Base-by-base conservation (phyloP, 192 early-diverging fungal genomes). In the Coemansia aciculifera region DNA sequence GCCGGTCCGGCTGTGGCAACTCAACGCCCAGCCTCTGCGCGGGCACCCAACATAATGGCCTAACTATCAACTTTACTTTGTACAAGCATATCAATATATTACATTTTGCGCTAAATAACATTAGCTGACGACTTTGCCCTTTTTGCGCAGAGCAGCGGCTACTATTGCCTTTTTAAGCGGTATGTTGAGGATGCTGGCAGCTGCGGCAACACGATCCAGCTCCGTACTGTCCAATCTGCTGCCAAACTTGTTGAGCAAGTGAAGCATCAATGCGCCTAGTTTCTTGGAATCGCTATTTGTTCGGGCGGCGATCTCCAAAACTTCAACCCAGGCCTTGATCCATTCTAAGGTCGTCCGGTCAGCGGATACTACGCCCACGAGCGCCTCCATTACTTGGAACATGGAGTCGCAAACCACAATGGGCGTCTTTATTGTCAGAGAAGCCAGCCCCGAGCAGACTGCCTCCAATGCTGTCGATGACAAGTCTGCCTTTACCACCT, bases 211-310 rank as follows among this genome's bases (percentile, higher is more conserved):
- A 13, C 57, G 64, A 4, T 74, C 71, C 40, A 77, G 62, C 5
- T 71, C 71, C 3, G 23, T 15, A 0, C 31, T 31, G 9, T 62
- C 67, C 31, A 77, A 56, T 10, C 37, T 37, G 17, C 51, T 13
- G 27, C 79, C 79, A 37, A 82, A 77, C 37, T 69, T 77, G 62
- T 82, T 82, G 24, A 77, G 72, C 51, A 77, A 71, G 19, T 71
- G 75, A 3, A 82, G 66, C 64, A 82, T 70, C 19, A 77, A 43
- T 0, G 74, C 72, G 31, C 68, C 62, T 6, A 82, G 72, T 29
- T 77, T 82, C 27, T 72, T 82, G 0, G 79, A 82, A 0, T 59
- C 68, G 0, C 46, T 4, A 17, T 60, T 38, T 5, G 40, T 34
- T 9, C 56, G 67, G 11, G 66, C 68, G 1, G 59, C 61, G 4